Conservation (phyloP, 2,329 filamentous ascomycete genomes). For the Plectosphaerella cucumerina region DNA sequence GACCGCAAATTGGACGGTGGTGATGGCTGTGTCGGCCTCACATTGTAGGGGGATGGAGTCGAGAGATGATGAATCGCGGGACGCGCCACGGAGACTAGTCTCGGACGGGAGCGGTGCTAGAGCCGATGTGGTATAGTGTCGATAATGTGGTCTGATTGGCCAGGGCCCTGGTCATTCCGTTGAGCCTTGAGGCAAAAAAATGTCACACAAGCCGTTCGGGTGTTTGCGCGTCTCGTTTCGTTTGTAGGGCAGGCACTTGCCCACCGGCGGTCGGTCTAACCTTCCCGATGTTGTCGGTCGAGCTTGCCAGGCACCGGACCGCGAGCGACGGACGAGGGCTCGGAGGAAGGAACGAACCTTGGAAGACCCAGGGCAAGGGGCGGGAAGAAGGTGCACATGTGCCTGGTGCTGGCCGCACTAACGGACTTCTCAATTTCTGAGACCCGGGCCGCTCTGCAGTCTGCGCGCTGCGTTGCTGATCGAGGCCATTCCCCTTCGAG, state of each 20-base stretch:
- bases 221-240: not conserved
- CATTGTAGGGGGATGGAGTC: not conserved
- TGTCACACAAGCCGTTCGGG: not conserved
- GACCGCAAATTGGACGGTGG: too few species aligned
- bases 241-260: not conserved
- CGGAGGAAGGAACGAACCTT: not conserved
- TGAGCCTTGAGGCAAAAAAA: not conserved
- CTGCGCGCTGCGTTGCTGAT: not conserved
- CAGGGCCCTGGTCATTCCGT: not conserved
- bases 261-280: too few species aligned
- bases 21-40: too few species aligned
- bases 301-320: not conserved
- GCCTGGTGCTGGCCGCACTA: not conserved
- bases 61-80: not conserved
- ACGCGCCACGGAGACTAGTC: not conserved
- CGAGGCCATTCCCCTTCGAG: slow-evolving; percentile 1
- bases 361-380: not conserved
- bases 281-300: too few species aligned
- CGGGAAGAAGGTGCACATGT: too few species aligned
- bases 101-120: not conserved
- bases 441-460: too few species aligned
- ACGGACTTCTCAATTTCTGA: not conserved
- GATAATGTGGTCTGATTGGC: slow-evolving; percentile 1
- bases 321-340: not conserved
- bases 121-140: not conserved